Evolutionary conservation across 192 early-diverging fungal species (phyloP), one percentile per base, ranked within the genome.

Genomic region (Backusella psychrophila): DNA sequence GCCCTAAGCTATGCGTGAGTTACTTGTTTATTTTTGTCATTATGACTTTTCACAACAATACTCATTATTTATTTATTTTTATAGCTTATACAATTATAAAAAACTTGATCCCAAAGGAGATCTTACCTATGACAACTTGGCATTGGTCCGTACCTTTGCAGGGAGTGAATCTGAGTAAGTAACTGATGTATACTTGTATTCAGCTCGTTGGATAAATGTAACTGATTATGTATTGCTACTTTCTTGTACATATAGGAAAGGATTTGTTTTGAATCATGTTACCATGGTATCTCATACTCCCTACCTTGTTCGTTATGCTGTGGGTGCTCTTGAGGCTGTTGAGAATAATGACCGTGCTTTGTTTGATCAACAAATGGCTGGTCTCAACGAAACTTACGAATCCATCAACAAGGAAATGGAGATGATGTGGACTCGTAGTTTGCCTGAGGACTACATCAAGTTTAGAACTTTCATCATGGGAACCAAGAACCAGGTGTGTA

Each of bases 381-480:
- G 80, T 33, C 84, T 96, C 69, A 82, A 89, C 23, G 82, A 78
- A 1, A 90, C 92, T 6, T 90, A 95, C 81, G 75, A 82, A 3
- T 78, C 77, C 33, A 94, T 95, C 76, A 96, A 96, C 82, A 78
- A 77, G 21, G 90, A 92, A 69, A 90, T 97, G 92, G 90, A 94
- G 39, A 88, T 87, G 35, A 96, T 96, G 88, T 92, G 94, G 90
- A 81, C 84, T 66, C 83, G 87, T n/a, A 88, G 86, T 26, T 73
- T 87, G 26, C 87, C 93, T 29, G 84, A 78, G 4, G 94, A 94
- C 73, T 96, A 97, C 68, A 80, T 90, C 46, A 91, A 93, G 81
- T 97, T 96, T 87, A 86, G 95, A n/a, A 95, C 96, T 1, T 97
- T 95, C 81, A 94, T 97, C 70, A 95, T 93, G 90, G 96, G 94